Conservation (phyloP, 345 rosid species). For the Dipteronia dyeriana region DNA sequence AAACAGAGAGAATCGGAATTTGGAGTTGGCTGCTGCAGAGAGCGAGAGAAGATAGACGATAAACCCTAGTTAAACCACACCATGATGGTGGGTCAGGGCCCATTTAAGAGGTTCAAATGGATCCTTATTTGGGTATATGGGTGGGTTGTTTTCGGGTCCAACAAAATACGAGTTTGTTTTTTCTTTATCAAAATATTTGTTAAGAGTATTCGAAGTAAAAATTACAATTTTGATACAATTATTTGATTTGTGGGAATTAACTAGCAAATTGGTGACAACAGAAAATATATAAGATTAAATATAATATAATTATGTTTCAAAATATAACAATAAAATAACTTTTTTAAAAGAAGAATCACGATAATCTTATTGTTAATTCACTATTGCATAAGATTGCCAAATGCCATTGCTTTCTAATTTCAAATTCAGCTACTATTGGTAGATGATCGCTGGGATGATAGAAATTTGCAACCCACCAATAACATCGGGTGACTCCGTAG, state of each 20-base stretch:
- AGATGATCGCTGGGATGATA: conserved; percentile 92
- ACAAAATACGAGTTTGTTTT: background rate
- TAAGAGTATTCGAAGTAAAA: no score
- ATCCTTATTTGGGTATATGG: background rate
- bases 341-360: no score
- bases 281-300: no score
- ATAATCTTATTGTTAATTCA: no score
- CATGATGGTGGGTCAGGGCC: background rate
- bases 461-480: conserved; percentile 63
- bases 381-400: no score
- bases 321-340: no score
- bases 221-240: no score
- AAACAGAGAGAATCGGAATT: background rate
- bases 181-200: no score
- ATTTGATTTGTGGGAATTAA: no score
- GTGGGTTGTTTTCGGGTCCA: background rate
- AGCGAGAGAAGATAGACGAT: background rate
- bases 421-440: conserved; percentile 85
- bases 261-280: no score
- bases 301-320: no score
- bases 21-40: background rate
- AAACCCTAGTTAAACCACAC: conserved; percentile 9
- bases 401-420: conserved; percentile 28
- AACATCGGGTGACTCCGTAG: conserved; percentile 53
- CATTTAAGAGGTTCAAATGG: background rate